These are phyloP conservation scores for Taxillus chinensis DNA, from an alignment of 164 flowering plant genomes.

Conservation along the genomic window DNA sequence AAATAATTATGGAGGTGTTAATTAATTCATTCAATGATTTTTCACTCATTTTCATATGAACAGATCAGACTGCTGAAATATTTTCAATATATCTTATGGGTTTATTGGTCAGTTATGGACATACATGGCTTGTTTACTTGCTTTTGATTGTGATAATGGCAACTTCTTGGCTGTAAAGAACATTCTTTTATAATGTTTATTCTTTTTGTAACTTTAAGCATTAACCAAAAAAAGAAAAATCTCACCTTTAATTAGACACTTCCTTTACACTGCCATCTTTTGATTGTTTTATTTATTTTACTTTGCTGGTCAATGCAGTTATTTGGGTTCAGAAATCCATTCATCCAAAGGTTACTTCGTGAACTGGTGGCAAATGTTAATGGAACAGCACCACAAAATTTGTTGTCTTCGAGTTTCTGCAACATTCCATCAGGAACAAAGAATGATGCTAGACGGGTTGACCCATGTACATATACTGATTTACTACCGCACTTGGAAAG, in stretches of 20 bases:
- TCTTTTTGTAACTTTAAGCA: neutral
- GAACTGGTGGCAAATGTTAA: constrained; percentile 59
- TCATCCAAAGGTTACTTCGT: constrained; percentile 74
- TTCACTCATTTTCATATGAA: too few species aligned
- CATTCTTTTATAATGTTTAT: neutral
- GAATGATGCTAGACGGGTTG: constrained; percentile 11
- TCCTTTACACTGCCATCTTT: neutral
- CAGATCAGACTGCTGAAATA: too few species aligned
- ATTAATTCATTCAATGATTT: too few species aligned
- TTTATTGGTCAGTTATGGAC: too few species aligned
- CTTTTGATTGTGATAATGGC: too few species aligned
- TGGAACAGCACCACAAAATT: constrained; percentile 34
- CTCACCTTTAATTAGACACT: neutral
- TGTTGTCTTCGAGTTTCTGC: constrained; percentile 21
- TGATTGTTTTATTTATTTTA: neutral
- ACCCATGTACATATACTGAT: constrained; percentile 25
- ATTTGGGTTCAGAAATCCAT: constrained; percentile 84
- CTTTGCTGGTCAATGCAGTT: constrained; percentile 41
- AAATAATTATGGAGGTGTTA: too few species aligned
- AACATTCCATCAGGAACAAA: constrained; percentile 17
- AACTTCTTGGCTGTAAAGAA: neutral
- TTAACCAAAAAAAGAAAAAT: neutral
- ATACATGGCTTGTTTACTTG: too few species aligned
- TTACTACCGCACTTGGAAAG: constrained; percentile 19
- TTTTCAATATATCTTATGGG: too few species aligned